Base-by-base conservation (phyloP, 1,284 basidiomycete species). In the Meripilus lineatus region DNA sequence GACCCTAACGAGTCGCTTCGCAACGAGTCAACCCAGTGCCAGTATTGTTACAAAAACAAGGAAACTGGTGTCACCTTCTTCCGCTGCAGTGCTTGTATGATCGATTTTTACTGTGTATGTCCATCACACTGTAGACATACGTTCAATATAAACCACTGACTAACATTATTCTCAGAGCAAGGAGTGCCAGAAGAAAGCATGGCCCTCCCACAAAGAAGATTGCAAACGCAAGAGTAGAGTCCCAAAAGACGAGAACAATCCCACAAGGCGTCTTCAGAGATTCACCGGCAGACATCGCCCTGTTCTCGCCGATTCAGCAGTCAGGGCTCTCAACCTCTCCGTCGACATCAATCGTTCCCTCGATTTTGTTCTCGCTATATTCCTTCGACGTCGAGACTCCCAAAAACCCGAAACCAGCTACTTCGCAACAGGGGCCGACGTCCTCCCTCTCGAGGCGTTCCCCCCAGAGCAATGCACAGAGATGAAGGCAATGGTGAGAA, bases 201-300 rank as follows among this genome's bases (percentile, higher is more conserved):
- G 40, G 40, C 40, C 28, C 6, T 4, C 17, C 4, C 40, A 42
- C 21, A 42, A 42, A 42, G 20, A 7, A 14, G 24, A 20, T n/a
- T 42, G 40, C 28, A 40, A 32, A 21, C 43, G 53, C 20, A 55
- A 56, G 44, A 47, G 46, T 45, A 46, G 50, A 23, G 38, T 42
- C 35, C 39, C 46, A 36, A 7, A 33, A 6, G 47, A 37, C 11
- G 45, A 34, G 23, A 44, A 45, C 42, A 20, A 15, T n/a, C 13
- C 23, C 21, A 20, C 40, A 48, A 41, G 49, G 49, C 37, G 42
- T 18, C 52, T 58, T 24, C 48, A 51, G 33, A 44, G 34, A 28
- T 58, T 56, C 50, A 52, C 51, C n/a, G 44, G 47, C 41, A 58
- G 56, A 39, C 54, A 56, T 48, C 51, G 50, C 6, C 54, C 51